Evolutionary conservation across 257 asterid species (phyloP), one percentile per base, ranked within the genome.

Genomic region (Leptodermis oblonga): DNA sequence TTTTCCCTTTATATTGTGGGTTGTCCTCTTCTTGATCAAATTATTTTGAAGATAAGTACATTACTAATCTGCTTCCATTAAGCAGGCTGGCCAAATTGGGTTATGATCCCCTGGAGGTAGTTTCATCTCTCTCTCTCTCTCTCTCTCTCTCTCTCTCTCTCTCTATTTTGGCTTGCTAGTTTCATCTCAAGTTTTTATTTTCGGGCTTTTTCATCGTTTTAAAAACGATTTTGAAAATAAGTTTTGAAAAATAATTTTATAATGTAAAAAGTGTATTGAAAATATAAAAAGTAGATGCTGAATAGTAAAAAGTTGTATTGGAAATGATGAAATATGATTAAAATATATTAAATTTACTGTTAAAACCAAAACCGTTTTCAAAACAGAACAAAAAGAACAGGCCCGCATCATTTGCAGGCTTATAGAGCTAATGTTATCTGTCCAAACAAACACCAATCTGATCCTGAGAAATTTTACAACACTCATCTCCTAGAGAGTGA

Each of bases 21-120:
- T 46, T 52, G 37, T 12, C 22, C 13, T 5, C 11, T 25, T 64
- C 7, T 28, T n/a, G n/a, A n/a, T n/a, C 31, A 30, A 28, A 26
- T 59, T n/a, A n/a, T n/a, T 59, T 12, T 2, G n/a, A 17, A 62
- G 62, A 5, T 39, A 68, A 37, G 17, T 54, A 31, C 51, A 39
- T 30, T 45, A 59, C 31, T 54, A 33, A 25, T 78, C 26, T 68
- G 67, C 55, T 48, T 76, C 28, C 31, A 49, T 68, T 15, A 78
- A 73, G n/a, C 83, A 94, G 99, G 96, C 99, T 75, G 90, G 96
- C 92, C 74, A 94, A 94, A 84, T 77, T 94, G 85, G 99, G 99
- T 68, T 94, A 87, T 73, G 95, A 94, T 77, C 99, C 99, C 49
- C 76, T 90, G 79, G 99, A 94, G 80, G 99, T 94, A n/a, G n/a